These are phyloP conservation scores for Dactylellina sp. DNA, from an alignment of 2,329 filamentous ascomycete species.

Conservation along the genomic window DNA sequence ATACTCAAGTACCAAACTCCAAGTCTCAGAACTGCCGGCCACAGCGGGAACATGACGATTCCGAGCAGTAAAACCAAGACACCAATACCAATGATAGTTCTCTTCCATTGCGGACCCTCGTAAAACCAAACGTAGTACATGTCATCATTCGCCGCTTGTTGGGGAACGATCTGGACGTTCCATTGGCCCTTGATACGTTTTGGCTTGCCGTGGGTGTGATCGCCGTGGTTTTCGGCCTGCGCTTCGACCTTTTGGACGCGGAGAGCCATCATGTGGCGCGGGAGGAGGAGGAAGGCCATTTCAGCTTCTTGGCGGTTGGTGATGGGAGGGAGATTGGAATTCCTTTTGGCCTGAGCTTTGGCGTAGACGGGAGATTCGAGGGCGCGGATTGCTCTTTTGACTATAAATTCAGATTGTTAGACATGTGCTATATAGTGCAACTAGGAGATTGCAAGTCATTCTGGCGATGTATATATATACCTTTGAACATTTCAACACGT, in stretches of 20 bases:
- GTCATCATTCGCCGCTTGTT: conserved; percentile 87
- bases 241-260: conserved; percentile 86
- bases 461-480: conserved; percentile 66
- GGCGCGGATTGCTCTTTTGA: conserved; percentile 94
- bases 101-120: conserved; percentile 92
- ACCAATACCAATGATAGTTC: conserved; percentile 87
- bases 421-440: too few relatives aligned
- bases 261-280: conserved; percentile 91
- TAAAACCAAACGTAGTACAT: conserved; percentile 98
- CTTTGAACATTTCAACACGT: conserved; percentile 97
- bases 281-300: conserved; percentile 93
- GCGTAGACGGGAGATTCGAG: conserved; percentile 89
- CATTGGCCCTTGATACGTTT: conserved; percentile 96
- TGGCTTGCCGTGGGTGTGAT: conserved; percentile 79
- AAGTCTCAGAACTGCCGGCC: conserved; percentile 89
- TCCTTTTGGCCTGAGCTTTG: conserved; percentile 85
- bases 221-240: conserved; percentile 65
- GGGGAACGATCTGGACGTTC: conserved; percentile 94
- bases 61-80: conserved; percentile 86
- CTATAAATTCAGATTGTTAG: conserved; percentile 67
- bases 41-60: conserved; percentile 93
- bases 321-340: conserved; percentile 86
- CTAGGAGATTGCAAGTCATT: too few relatives aligned
- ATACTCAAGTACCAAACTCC: conserved; percentile 98
- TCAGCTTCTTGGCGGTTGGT: conserved; percentile 89